phyloP scores from a whole-genome alignment of 768 basidiomycete species.

The Mycena albidolilacea region DNA sequence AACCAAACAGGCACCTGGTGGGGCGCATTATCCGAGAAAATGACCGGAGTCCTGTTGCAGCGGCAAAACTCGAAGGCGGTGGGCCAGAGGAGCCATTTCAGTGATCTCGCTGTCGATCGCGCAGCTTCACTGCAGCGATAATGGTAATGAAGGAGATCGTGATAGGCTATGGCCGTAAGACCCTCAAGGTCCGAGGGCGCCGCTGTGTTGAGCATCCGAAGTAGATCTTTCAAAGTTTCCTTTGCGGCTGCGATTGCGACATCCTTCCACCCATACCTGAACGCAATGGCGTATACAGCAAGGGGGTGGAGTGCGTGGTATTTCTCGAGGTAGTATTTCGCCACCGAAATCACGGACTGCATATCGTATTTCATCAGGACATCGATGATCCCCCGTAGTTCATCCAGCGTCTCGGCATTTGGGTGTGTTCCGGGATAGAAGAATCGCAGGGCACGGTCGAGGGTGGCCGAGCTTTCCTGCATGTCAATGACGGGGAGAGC shows the following conservation, averaged over 20 bases:
- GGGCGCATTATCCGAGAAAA: no score
- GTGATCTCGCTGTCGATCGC: no score
- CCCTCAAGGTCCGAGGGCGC: no score
- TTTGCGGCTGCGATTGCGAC: conserved; percentile 13
- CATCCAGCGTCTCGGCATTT: not conserved
- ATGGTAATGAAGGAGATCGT: no score
- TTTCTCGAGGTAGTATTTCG: conserved; percentile 9
- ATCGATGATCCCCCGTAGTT: conserved; percentile 9
- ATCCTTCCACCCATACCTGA: conserved; percentile 7
- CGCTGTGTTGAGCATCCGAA: no score
- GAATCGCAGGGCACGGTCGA: conserved; percentile 18
- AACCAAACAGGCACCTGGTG: no score
- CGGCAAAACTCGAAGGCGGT: no score
- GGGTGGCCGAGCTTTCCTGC: not conserved
- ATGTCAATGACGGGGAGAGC: not conserved
- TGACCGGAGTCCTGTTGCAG: no score
- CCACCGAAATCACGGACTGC: not conserved
- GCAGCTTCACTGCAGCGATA: no score
- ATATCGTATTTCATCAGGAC: conserved; percentile 28
- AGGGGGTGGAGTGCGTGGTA: not conserved
- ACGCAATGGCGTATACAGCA: conserved; percentile 6
- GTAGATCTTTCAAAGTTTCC: conserved; percentile 18
- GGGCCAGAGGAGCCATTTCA: no score
- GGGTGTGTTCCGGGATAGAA: conserved; percentile 14
- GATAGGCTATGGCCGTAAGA: no score